Conservation (phyloP, 768 basidiomycete species). For the Dentipellis fragilis region DNA sequence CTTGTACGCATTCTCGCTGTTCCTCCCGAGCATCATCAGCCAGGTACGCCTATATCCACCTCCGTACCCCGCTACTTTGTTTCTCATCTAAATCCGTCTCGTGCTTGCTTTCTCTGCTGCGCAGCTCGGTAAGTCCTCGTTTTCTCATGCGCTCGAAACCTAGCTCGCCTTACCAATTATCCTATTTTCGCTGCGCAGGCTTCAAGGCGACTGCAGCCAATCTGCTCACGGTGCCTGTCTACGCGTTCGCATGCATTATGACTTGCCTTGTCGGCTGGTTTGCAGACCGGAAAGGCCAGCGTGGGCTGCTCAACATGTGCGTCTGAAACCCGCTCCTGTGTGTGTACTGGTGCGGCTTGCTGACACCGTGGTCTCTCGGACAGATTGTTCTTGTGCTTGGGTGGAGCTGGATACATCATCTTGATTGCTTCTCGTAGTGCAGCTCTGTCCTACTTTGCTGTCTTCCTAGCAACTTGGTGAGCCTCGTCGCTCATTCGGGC, state of each 20-base stretch:
- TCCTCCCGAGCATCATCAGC: slow-evolving; percentile 72
- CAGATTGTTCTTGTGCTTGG: slow-evolving; percentile 18
- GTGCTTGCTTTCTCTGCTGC: background rate
- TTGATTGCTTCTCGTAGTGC: slow-evolving; percentile 51
- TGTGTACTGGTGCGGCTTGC: slow-evolving; percentile 14
- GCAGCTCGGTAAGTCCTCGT: slow-evolving; percentile 28
- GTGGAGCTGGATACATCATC: slow-evolving; percentile 59
- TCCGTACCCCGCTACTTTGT: background rate
- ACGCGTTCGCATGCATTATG: slow-evolving; percentile 53
- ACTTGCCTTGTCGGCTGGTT: slow-evolving; percentile 56
- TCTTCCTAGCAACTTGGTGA: slow-evolving; percentile 61
- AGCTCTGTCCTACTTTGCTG: slow-evolving; percentile 61
- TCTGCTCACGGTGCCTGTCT: slow-evolving; percentile 70
- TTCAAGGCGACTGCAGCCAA: slow-evolving; percentile 66
- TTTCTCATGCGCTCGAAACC: background rate
- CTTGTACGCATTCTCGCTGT: slow-evolving; percentile 68
- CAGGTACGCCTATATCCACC: slow-evolving; percentile 30
- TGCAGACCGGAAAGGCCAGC: slow-evolving; percentile 49
- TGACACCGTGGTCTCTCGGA: too few species aligned
- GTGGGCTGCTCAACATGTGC: slow-evolving; percentile 59
- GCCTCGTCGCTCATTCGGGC: slow-evolving; percentile 13
- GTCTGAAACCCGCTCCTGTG: slow-evolving; percentile 20
- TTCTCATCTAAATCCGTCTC: background rate
- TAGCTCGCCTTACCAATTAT: background rate
- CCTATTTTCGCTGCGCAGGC: slow-evolving; percentile 23